Evolutionary conservation across 2,329 filamentous ascomycete genomes (phyloP).

Genomic region (Periglandula ipomoeae): DNA sequence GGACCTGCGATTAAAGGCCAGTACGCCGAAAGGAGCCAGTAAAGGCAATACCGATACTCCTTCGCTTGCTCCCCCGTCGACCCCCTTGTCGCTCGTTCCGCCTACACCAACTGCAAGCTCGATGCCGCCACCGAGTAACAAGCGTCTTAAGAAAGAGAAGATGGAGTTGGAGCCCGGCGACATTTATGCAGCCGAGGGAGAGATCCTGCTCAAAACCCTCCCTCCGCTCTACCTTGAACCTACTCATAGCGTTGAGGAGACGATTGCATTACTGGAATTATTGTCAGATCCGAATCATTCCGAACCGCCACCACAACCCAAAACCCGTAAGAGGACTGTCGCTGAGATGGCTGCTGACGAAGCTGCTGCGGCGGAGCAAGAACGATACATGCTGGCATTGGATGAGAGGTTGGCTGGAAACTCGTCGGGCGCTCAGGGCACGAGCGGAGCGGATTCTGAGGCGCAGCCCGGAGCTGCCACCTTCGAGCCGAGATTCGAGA

Average conservation of each 20-base stretch:
- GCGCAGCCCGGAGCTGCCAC: constrained; percentile 60
- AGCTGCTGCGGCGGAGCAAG: constrained; percentile 77
- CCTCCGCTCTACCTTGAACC: constrained; percentile 71
- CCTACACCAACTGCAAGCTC: constrained; percentile 51
- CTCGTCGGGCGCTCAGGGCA: constrained; percentile 46
- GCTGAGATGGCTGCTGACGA: constrained; percentile 94
- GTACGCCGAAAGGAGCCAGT: constrained; percentile 48
- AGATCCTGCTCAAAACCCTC: constrained; percentile 64
- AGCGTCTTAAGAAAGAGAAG: constrained; percentile 60
- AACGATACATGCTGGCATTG: constrained; percentile 85
- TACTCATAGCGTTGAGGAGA: constrained; percentile 58
- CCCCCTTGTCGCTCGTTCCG: constrained; percentile 50
- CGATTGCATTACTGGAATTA: constrained; percentile 60
- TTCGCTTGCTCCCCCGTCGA: constrained; percentile 55
- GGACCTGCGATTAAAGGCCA: constrained; percentile 69
- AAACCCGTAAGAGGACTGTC: constrained; percentile 84
- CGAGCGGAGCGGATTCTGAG: constrained; percentile 57
- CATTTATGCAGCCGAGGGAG: constrained; percentile 65
- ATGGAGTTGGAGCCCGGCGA: constrained; percentile 71
- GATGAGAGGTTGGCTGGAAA: constrained; percentile 70
- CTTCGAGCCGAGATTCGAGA: constrained; percentile 80
- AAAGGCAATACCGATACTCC: constrained; percentile 25
- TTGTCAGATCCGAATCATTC: constrained; percentile 71
- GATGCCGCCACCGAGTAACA: constrained; percentile 55
- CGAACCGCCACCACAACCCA: constrained; percentile 69